Percentiles rank a stretch among this genome's conserved stretches.
phyloP scores from a whole-genome alignment of 2,329 filamentous ascomycete genomes.

The Cladosporium sp. region DNA sequence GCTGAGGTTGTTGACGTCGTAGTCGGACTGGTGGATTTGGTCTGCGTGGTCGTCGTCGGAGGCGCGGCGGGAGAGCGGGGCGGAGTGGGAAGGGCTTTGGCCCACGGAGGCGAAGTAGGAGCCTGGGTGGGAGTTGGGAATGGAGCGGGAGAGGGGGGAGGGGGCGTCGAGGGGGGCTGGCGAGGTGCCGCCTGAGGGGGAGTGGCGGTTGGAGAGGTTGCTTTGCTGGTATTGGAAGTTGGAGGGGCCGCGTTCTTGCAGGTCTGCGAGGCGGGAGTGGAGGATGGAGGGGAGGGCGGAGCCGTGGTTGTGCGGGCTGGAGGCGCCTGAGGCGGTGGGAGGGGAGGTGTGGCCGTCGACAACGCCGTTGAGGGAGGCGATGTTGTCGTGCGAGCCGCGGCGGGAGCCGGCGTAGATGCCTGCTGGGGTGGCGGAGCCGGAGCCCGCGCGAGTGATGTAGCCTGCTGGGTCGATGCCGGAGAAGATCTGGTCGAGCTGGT shows the following conservation, averaged over 20 bases:
- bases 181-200: slow-evolving; percentile 28
- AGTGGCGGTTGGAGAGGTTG: slow-evolving; percentile 14
- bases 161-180: slow-evolving; percentile 22
- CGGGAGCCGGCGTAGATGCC: slow-evolving; percentile 61
- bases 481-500: slow-evolving; percentile 84
- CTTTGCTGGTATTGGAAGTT: slow-evolving; percentile 22
- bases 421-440: slow-evolving; percentile 61
- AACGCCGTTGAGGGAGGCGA: slow-evolving; percentile 53
- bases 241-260: slow-evolving; percentile 38
- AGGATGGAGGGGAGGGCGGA: slow-evolving; percentile 55
- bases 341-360: slow-evolving; percentile 41
- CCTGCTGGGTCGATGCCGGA: slow-evolving; percentile 75
- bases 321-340: slow-evolving; percentile 47
- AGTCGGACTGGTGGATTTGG: slow-evolving; percentile 18
- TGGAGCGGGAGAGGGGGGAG: slow-evolving; percentile 18
- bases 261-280: slow-evolving; percentile 59
- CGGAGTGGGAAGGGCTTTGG: slow-evolving; percentile 15
- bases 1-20: slow-evolving; percentile 42
- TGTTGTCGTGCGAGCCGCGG: slow-evolving; percentile 73
- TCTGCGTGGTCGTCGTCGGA: slow-evolving; percentile 26
- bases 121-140: slow-evolving; percentile 8
- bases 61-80: slow-evolving; percentile 28
- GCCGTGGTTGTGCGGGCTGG: slow-evolving; percentile 37
- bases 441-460: slow-evolving; percentile 52
- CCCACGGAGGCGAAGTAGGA: slow-evolving; percentile 20